Base-by-base conservation (phyloP, 2,329 filamentous ascomycete genomes). In the Pseudogymnoascus verrucosus region DNA sequence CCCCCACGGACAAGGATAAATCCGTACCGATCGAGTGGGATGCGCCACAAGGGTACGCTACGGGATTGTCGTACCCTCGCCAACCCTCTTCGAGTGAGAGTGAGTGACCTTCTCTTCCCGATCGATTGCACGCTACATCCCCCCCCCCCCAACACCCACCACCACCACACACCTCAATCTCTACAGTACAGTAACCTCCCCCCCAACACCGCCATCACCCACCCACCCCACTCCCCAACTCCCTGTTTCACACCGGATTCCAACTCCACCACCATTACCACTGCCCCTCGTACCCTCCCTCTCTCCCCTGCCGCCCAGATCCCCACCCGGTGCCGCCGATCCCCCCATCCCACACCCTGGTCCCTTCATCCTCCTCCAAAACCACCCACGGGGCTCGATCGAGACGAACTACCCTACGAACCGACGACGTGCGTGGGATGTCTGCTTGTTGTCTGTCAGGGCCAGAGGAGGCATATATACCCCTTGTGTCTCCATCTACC, bases 351-450 rank as follows among this genome's bases (percentile, higher is more conserved):
- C 69, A 68, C 40, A 66, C 66, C 4, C 11, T 14, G 5, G 34
- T 23, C 69, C 69, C 3, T 71, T 66, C 67, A 11, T 40, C 60
- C 19, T 67, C 68, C 11, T 65, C 64, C 10, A 36, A 36, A 6
- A 3, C 37, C 37, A 40, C 37, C 37, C 37, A 40, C 37, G 37
- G 37, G n/a, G 37, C 14, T 40, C 37, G 11, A 36, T 36, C 34
- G n/a, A n/a, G n/a, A 31, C 28, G 8, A 31, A 31, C 28, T 10
- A 10, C 28, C 8, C n/a, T 10, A 37, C 36, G 7, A 11, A n/a
- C 4, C 2, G 34, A 40, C 37, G n/a, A 40, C 37, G 37, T 37
- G 6, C 36, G 36, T n/a, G 36, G 37, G 37, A 40, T 16, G 34
- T 36, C 28, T 8, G 28, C n/a, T n/a, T n/a, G n/a, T n/a, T n/a